These are phyloP conservation scores for Aspergillus niger DNA, from an alignment of 2,329 filamentous ascomycete species.

Conservation along the genomic window DNA sequence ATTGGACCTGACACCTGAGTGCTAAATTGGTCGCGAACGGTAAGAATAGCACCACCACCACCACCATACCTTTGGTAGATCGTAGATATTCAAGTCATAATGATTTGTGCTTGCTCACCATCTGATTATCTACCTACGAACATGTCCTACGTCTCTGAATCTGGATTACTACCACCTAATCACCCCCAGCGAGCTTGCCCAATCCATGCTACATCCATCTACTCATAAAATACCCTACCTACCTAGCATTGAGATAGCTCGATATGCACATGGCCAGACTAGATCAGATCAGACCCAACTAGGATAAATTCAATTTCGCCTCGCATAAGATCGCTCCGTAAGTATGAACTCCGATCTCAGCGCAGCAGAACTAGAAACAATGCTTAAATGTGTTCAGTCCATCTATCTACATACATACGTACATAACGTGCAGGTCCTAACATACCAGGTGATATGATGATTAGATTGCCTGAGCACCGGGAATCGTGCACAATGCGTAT, in stretches of 20 bases:
- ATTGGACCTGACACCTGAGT: not conserved
- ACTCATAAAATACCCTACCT: not conserved
- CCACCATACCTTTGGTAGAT: too few relatives aligned
- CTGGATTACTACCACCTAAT: too few relatives aligned
- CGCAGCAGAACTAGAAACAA: not conserved
- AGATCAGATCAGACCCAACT: too few relatives aligned
- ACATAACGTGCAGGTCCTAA: too few relatives aligned
- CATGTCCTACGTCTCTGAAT: too few relatives aligned
- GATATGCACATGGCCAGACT: not conserved
- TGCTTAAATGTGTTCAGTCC: slow-evolving; percentile 5
- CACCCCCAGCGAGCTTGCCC: too few relatives aligned
- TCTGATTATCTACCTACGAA: too few relatives aligned
- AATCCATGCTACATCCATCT: not conserved
- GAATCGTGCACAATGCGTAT: too few relatives aligned
- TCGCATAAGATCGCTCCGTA: slow-evolving; percentile 11
- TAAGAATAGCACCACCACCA: not conserved
- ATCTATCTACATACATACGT: not conserved
- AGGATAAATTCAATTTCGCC: not conserved
- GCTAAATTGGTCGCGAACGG: not conserved
- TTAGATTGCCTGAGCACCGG: too few relatives aligned
- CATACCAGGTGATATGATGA: too few relatives aligned
- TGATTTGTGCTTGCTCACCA: not conserved
- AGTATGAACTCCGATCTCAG: slow-evolving; percentile 2
- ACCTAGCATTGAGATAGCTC: not conserved
- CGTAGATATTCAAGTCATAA: not conserved